Conservation (phyloP, 139 green algal species). For the Chlorella sp. region DNA sequence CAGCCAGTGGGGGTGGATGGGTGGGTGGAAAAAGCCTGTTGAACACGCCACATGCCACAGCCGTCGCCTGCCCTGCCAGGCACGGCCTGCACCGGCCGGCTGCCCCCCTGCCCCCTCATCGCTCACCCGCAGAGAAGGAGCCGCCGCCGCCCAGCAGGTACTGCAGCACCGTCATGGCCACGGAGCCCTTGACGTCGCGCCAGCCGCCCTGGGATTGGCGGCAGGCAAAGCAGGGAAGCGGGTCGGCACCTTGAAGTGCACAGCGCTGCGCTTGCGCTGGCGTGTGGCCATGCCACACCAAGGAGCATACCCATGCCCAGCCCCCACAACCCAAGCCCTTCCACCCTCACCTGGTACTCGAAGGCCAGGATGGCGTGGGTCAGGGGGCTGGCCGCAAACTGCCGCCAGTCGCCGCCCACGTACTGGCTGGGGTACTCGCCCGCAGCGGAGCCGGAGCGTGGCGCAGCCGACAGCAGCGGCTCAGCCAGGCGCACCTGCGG, state of each 20-base stretch:
- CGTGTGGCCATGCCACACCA: too few species aligned
- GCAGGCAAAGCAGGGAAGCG: too few species aligned
- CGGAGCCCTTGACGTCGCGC: constrained; percentile 86
- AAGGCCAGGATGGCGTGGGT: constrained; percentile 81
- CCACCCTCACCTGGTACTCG: constrained; percentile 52
- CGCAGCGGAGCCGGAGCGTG: not conserved
- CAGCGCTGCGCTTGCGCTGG: too few species aligned
- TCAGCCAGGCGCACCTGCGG: constrained; percentile 71
- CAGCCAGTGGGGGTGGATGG: not conserved
- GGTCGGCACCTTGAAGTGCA: too few species aligned
- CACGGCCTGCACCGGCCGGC: too few species aligned
- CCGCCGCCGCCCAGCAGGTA: constrained; percentile 94
- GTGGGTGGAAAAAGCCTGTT: not conserved
- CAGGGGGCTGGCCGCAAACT: constrained; percentile 40
- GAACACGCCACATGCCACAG: too few species aligned
- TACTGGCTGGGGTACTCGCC: constrained; percentile 28
- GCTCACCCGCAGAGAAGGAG: constrained; percentile 85
- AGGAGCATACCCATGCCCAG: too few species aligned
- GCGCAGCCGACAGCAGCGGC: constrained; percentile 69
- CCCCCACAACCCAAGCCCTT: too few species aligned
- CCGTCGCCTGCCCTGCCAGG: too few species aligned
- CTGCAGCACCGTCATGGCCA: constrained; percentile 88
- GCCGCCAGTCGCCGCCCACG: constrained; percentile 51
- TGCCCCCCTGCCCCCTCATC: not conserved
- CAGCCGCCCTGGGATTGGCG: constrained; percentile 81